phyloP scores from a whole-genome alignment of 2,329 filamentous ascomycete species.

The Sporothrix humicola region DNA sequence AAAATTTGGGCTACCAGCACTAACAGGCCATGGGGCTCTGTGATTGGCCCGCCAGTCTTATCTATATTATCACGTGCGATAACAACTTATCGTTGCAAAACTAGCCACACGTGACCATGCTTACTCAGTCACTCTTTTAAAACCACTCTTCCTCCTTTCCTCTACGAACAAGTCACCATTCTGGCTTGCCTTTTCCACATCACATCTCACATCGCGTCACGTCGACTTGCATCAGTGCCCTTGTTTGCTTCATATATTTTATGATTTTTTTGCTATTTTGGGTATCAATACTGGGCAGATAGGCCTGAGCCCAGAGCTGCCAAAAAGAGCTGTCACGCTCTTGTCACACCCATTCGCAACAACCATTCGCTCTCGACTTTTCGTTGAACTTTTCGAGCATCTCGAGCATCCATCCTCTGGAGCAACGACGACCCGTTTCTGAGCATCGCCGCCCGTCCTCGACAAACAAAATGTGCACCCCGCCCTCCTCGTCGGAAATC shows the following conservation, averaged over 20 bases:
- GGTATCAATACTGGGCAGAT: conserved; percentile 29
- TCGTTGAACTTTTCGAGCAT: too few species aligned
- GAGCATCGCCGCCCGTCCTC: neutral
- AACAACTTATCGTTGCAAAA: neutral
- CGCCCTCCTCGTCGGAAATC: conserved; percentile 20
- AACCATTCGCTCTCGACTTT: neutral
- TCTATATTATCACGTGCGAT: neutral
- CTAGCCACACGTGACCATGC: neutral
- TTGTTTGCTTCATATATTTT: conserved; percentile 24
- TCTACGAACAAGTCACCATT: too few species aligned
- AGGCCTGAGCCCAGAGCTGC: neutral
- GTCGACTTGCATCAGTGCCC: too few species aligned
- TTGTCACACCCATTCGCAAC: conserved; percentile 25
- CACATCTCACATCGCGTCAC: neutral
- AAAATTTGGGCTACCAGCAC: conserved; percentile 21
- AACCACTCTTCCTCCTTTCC: neutral
- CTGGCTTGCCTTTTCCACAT: neutral
- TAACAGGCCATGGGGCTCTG: neutral
- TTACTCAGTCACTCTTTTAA: neutral
- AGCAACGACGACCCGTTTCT: conserved; percentile 16
- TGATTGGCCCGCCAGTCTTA: conserved; percentile 13
- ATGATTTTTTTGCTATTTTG: conserved; percentile 31
- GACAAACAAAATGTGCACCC: neutral
- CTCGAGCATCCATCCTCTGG: neutral
- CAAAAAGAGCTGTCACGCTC: conserved; percentile 22